Evolutionary conservation across 2,329 filamentous ascomycete genomes (phyloP), one percentile per base, ranked within the genome.

Genomic region (Aspergillus tamarii): DNA sequence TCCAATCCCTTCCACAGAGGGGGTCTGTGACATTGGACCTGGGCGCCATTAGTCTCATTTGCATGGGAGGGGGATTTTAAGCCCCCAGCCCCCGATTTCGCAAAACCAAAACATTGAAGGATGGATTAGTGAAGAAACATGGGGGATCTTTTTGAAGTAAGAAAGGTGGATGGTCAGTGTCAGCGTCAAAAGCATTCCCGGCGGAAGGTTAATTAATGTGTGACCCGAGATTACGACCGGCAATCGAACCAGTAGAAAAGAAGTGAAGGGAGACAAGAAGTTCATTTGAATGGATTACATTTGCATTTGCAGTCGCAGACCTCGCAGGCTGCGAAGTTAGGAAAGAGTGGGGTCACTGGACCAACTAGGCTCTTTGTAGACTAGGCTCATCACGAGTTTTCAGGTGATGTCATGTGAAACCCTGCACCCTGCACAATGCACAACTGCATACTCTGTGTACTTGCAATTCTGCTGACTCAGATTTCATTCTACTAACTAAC

Each of bases 1-100:
- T 62, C 60, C 64, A 65, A 64, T 68, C 60, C 62, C 46, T 57
- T 60, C 60, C 36, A 48, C 30, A 59, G 45, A 57, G 45, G 19
- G 50, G 21, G 26, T 23, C 32, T 48, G 41, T 57, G 59, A 63
- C 36, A 30, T 57, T 54, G 52, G 39, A 59, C 43, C 56, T 50
- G 58, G 55, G 43, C 26, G 61, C 57, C 19, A 43, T 63, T 60
- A 63, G 61, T 56, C 30, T 57, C 28, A 52, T 28, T 43, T 39
- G 61, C 57, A 60, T 60, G 61, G 43, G 53, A 36, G 14, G 34
- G n/a, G 23, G 45, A 48, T 10, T 43, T 23, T 48, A 46, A 50
- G 23, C 26, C 53, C 39, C 60, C 50, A 54, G 52, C 53, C 41
- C 53, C 60, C 53, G 14, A 36, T 16, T 16, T 36, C 14, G 14